Evolutionary conservation across 495 filamentous ascomycete species (phyloP), one percentile per base, ranked within the genome.

Genomic region (Aspergillus heteromorphus): DNA sequence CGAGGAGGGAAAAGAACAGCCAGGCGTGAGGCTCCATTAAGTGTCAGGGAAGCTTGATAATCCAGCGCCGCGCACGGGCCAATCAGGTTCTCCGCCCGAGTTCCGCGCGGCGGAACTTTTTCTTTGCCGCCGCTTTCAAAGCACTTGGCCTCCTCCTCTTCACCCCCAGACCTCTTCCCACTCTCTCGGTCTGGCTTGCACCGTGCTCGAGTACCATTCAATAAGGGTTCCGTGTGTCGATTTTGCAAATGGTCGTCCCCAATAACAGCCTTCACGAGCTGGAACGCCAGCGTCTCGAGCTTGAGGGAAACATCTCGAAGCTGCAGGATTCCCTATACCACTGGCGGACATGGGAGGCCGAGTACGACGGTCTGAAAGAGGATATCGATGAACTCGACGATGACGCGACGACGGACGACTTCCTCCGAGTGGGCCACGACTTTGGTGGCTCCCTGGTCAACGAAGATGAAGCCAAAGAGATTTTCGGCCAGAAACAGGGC

Each of bases 291-390:
- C 83, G 89, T 18, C 73, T 82, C 50, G 76, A 83, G 9, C 82
- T 97, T 20, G 88, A 96, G 67, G 80, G 79, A 13, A 89, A 87
- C 58, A 81, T 95, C 21, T 71, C 74, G 20, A 83, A 91, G 61
- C 83, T 97, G 9, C 80, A 80, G 18, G 79, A 87, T 59, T 85
- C 91, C 2, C 79, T 97, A 17, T 82, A 80, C 40, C 84, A 92
- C 70, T 97, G 92, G 93, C 86, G 89, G 62, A 84, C 81, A 49
- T 93, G 85, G 83, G 92, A 95, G 61, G 79, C 86, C 14, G 95
- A 97, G 59, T 98, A 97, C 67, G 89, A 95, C 58, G 84, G 82
- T 11, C 74, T 97, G 53, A 91, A 86, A 61, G 88, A 93, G 52
- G 88, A 91, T 59, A 79, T 98, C 25, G 60, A 73, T 41, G 67